A percentile compares a stretch with the other conserved stretches of the same genome.
These are phyloP conservation scores for Bruguiera gymnorhiza DNA, from an alignment of 345 rosid species.

Conservation along the genomic window DNA sequence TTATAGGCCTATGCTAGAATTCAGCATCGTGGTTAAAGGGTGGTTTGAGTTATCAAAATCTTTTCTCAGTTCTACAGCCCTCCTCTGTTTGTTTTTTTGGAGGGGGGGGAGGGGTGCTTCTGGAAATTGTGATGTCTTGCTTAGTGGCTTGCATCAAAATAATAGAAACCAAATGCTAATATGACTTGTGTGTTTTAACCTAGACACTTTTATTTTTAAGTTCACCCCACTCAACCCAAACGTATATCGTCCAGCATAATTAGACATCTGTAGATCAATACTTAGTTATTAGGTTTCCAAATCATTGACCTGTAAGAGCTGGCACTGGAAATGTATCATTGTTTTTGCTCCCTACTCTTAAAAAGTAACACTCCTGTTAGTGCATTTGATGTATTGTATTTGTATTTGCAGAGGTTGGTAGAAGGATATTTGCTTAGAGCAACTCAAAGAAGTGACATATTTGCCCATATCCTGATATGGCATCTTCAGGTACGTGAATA, in stretches of 20 bases:
- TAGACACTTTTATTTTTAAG: neutral
- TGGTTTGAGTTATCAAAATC: neutral
- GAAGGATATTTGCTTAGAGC: constrained; percentile 99
- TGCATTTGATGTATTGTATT: neutral
- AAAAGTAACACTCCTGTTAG: neutral
- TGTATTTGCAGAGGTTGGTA: constrained; percentile 67
- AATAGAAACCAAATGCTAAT: neutral
- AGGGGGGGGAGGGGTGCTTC: neutral
- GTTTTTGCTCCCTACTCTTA: neutral
- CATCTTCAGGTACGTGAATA: constrained; percentile 68
- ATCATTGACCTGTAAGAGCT: too few relatives aligned
- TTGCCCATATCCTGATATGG: constrained; percentile 98
- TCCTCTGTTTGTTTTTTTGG: neutral
- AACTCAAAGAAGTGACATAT: constrained; percentile 90
- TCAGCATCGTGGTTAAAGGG: neutral
- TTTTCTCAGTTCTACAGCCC: neutral
- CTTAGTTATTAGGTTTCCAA: neutral
- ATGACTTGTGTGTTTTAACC: too few relatives aligned
- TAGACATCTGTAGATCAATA: neutral
- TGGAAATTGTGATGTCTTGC: too few relatives aligned
- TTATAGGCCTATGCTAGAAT: neutral
- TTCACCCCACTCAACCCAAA: neutral
- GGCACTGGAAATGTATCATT: constrained; percentile 1
- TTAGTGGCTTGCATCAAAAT: neutral
- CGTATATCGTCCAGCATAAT: neutral